phyloP scores from a whole-genome alignment of 2,329 filamentous ascomycete genomes.

The Onygena corvina region DNA sequence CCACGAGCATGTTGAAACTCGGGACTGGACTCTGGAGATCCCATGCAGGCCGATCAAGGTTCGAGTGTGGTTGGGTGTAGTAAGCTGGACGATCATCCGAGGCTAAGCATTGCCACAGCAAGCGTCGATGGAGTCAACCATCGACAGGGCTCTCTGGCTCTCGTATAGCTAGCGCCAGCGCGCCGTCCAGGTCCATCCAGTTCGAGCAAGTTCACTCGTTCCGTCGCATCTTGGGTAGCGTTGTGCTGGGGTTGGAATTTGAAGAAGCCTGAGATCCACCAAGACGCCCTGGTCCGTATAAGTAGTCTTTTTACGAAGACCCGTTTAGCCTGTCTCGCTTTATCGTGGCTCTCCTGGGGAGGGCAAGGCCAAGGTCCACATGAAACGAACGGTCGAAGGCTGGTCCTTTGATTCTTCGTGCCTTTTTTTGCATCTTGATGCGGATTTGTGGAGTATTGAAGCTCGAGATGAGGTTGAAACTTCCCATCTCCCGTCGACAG shows the following conservation, averaged over 20 bases:
- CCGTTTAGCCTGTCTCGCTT: neutral
- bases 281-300: neutral
- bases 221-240: no score
- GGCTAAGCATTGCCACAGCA: slow-evolving; percentile 6
- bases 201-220: neutral
- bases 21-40: neutral
- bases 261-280: slow-evolving; percentile 2
- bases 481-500: no score
- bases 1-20: neutral
- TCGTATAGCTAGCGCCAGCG: neutral
- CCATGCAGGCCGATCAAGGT: slow-evolving; percentile 3
- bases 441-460: neutral
- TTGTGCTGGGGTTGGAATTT: no score
- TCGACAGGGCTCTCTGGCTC: no score
- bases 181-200: neutral
- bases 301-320: neutral
- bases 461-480: neutral
- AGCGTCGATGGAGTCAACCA: no score
- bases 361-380: neutral
- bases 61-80: no score
- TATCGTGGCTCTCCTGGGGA: slow-evolving; percentile 1
- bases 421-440: no score
- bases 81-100: slow-evolving; percentile 4
- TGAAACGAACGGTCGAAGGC: slow-evolving; percentile 3
- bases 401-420: neutral